These are phyloP conservation scores for Coniella vitis DNA, from an alignment of 2,329 filamentous ascomycete species.

Conservation along the genomic window DNA sequence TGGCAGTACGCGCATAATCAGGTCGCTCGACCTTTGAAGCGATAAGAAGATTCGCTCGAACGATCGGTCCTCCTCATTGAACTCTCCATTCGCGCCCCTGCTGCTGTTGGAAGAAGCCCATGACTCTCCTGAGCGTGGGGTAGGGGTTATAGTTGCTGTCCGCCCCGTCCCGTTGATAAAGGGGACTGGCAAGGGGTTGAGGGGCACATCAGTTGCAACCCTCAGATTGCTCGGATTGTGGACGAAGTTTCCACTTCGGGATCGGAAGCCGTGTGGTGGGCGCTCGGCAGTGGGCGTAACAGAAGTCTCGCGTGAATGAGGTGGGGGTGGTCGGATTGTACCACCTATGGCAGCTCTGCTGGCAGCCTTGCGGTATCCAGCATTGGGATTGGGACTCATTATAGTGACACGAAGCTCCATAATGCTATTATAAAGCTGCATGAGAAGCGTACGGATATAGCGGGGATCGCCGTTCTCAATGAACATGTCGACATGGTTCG, in stretches of 20 bases:
- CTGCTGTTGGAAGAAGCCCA: conserved; percentile 55
- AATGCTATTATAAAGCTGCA: conserved; percentile 60
- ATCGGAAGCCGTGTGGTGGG: conserved; percentile 30
- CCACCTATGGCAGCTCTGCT: conserved; percentile 29
- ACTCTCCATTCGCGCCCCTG: conserved; percentile 50
- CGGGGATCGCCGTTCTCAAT: conserved; percentile 59
- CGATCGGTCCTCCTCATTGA: conserved; percentile 67
- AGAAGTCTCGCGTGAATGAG: conserved; percentile 42
- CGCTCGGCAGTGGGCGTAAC: conserved; percentile 47
- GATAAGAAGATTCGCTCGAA: conserved; percentile 81
- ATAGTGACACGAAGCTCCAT: conserved; percentile 57
- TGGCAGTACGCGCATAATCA: conserved; percentile 66
- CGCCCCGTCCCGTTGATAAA: conserved; percentile 44
- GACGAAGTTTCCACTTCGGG: conserved; percentile 31
- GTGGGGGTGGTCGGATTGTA: conserved; percentile 38
- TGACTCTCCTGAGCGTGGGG: conserved; percentile 76
- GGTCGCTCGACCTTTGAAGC: conserved; percentile 65
- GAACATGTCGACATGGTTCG: conserved; percentile 56
- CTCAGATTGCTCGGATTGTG: conserved; percentile 48
- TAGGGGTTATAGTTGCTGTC: conserved; percentile 51
- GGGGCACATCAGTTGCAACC: conserved; percentile 49
- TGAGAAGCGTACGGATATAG: conserved; percentile 58
- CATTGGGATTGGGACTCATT: conserved; percentile 25
- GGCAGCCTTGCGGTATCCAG: conserved; percentile 23
- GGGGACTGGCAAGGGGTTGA: conserved; percentile 21